These are phyloP conservation scores for Penicillium goetzii DNA, from an alignment of 495 filamentous ascomycete species.

Conservation along the genomic window DNA sequence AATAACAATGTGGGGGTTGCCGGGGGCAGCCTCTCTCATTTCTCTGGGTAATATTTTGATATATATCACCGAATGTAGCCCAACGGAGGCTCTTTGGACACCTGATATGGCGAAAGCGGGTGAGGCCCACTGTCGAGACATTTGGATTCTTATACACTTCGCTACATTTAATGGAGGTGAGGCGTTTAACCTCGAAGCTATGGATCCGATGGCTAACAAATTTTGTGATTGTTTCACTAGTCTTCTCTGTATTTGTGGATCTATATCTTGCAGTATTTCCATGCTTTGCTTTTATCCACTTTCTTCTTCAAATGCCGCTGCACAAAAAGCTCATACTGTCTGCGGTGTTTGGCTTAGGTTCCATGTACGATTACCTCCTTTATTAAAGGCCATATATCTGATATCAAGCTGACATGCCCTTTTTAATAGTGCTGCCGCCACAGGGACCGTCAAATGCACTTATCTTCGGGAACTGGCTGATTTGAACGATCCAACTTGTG, in stretches of 20 bases:
- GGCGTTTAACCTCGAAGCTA: neutral
- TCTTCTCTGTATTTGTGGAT: conserved; percentile 32
- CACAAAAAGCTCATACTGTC: conserved; percentile 40
- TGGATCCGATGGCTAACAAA: neutral
- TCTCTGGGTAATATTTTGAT: conserved; percentile 33
- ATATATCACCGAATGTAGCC: conserved; percentile 36
- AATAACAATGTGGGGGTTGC: conserved; percentile 26
- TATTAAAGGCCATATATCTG: neutral
- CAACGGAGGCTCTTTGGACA: conserved; percentile 34
- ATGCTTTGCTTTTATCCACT: conserved; percentile 27
- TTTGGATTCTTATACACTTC: conserved; percentile 30
- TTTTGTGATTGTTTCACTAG: conserved; percentile 10
- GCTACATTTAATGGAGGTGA: conserved; percentile 32
- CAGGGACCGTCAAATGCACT: conserved; percentile 28
- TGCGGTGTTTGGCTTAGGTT: conserved; percentile 31
- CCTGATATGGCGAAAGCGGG: conserved; percentile 24
- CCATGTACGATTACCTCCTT: conserved; percentile 1
- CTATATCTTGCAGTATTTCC: conserved; percentile 42
- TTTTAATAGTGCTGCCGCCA: conserved; percentile 24
- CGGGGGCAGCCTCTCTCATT: conserved; percentile 20
- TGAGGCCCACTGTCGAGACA: conserved; percentile 18
- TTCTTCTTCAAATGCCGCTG: conserved; percentile 41
- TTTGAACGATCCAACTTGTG: conserved; percentile 24
- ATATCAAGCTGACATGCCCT: neutral
- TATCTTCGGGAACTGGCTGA: conserved; percentile 29